phyloP scores from a whole-genome alignment of 2,329 filamentous ascomycete genomes.

The Penicillium oxalicum region DNA sequence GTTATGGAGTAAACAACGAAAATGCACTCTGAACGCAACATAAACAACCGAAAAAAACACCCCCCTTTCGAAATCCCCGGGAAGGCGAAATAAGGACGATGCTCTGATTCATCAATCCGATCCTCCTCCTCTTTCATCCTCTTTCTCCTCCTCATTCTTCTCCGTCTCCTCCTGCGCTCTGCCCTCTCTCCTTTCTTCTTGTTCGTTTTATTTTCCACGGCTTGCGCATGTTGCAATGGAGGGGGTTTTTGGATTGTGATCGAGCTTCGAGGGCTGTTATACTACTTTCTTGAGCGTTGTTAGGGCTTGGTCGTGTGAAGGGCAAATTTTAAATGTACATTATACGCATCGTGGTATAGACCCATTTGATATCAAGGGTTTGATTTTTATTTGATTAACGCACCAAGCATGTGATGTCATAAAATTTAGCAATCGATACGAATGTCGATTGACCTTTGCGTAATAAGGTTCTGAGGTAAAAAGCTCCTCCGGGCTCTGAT shows the following conservation, averaged over 20 bases:
- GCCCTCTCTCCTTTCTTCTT: slow-evolving; percentile 10
- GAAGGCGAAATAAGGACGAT: slow-evolving; percentile 4
- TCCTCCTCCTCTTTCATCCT: slow-evolving; percentile 5
- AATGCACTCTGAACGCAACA: slow-evolving; percentile 3
- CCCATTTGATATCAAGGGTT: slow-evolving; percentile 20
- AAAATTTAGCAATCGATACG: background rate
- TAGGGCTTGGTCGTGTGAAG: slow-evolving; percentile 20
- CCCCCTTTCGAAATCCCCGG: background rate
- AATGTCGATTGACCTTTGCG: no score
- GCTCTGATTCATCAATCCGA: slow-evolving; percentile 1
- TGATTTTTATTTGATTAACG: slow-evolving; percentile 21
- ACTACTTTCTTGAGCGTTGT: slow-evolving; percentile 16
- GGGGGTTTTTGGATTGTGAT: background rate
- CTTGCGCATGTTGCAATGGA: slow-evolving; percentile 2
- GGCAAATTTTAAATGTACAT: slow-evolving; percentile 35
- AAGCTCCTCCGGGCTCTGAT: no score
- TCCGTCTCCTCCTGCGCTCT: slow-evolving; percentile 8
- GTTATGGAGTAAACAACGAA: slow-evolving; percentile 68
- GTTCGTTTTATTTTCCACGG: slow-evolving; percentile 13
- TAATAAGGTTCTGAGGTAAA: no score
- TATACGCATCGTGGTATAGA: slow-evolving; percentile 28
- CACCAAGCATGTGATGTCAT: slow-evolving; percentile 16
- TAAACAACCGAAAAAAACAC: slow-evolving; percentile 1
- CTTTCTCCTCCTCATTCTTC: slow-evolving; percentile 10
- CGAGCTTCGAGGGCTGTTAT: slow-evolving; percentile 11